Percentiles rank a stretch among this genome's conserved stretches.
These are phyloP conservation scores for Rhynchosporium graminicola DNA, from an alignment of 2,329 filamentous ascomycete species.

Conservation along the genomic window DNA sequence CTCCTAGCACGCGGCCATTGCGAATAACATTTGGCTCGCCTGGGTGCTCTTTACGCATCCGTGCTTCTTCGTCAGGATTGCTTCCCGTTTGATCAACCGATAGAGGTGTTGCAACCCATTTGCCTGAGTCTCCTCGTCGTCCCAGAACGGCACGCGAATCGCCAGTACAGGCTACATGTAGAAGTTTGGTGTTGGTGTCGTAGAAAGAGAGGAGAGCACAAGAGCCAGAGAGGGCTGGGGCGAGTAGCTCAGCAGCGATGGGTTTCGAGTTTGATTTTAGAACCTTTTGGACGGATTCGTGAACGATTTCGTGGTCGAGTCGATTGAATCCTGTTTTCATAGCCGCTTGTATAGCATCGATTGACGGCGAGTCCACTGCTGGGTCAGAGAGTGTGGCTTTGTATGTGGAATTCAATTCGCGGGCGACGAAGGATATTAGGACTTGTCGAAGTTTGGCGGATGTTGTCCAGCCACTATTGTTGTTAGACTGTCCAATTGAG, in stretches of 20 bases:
- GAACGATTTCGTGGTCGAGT: conserved; percentile 90
- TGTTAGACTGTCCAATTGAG: conserved; percentile 26
- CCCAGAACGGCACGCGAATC: conserved; percentile 95
- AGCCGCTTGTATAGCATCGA: conserved; percentile 81
- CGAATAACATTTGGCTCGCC: conserved; percentile 84
- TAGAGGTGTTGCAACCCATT: conserved; percentile 88
- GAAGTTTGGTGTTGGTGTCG: conserved; percentile 79
- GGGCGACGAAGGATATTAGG: conserved; percentile 87
- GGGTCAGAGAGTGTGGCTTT: conserved; percentile 66
- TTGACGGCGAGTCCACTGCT: conserved; percentile 61
- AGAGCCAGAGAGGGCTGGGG: conserved; percentile 93
- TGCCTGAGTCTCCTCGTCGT: conserved; percentile 73
- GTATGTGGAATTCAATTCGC: conserved; percentile 91
- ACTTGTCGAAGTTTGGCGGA: conserved; percentile 93
- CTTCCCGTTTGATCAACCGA: conserved; percentile 93
- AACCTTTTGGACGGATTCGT: conserved; percentile 90
- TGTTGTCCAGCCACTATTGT: conserved; percentile 86
- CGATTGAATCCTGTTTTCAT: conserved; percentile 91
- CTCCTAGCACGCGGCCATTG: conserved; percentile 88
- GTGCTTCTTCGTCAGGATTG: conserved; percentile 79
- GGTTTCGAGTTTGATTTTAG: conserved; percentile 85
- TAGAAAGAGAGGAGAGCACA: conserved; percentile 97
- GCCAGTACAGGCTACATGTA: conserved; percentile 93
- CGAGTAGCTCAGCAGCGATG: conserved; percentile 87
- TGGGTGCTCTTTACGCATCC: conserved; percentile 83